Conservation (phyloP, 768 basidiomycete genomes). For the Lactarius evosmus region DNA sequence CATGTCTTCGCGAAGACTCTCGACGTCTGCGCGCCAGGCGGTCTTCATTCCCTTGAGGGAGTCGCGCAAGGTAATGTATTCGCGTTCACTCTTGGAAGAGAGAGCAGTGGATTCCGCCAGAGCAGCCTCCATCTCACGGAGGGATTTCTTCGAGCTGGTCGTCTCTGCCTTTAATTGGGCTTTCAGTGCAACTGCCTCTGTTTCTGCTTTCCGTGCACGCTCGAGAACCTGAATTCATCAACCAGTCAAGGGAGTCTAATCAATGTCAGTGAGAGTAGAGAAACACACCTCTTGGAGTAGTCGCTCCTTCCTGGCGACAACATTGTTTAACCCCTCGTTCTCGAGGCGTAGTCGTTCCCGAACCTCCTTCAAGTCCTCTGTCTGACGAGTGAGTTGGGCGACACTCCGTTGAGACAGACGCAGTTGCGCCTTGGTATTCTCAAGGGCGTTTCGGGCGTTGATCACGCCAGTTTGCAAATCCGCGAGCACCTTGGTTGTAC, state of each 20-base stretch:
- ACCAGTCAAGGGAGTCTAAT: not conserved
- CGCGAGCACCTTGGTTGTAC: conserved; percentile 83
- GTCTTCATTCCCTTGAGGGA: conserved; percentile 70
- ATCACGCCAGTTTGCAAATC: conserved; percentile 83
- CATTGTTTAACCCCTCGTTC: conserved; percentile 85
- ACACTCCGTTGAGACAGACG: conserved; percentile 79
- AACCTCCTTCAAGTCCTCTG: conserved; percentile 85
- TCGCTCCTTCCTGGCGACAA: conserved; percentile 84
- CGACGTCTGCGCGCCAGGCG: conserved; percentile 71
- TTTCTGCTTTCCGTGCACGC: conserved; percentile 82
- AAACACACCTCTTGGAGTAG: conserved; percentile 72
- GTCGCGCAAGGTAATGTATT: conserved; percentile 76
- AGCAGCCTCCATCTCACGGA: conserved; percentile 77
- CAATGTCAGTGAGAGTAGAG: not conserved
- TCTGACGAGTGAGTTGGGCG: conserved; percentile 78
- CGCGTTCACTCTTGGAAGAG: conserved; percentile 77
- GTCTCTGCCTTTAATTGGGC: conserved; percentile 72
- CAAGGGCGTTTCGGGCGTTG: conserved; percentile 74
- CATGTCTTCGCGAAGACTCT: conserved; percentile 71
- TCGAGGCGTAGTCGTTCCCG: conserved; percentile 78
- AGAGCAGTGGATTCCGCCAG: conserved; percentile 71
- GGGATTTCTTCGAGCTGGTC: conserved; percentile 63
- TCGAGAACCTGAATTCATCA: conserved; percentile 58
- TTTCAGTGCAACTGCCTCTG: conserved; percentile 65
- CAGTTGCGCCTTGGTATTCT: conserved; percentile 82